Percentiles rank a stretch among this genome's conserved stretches.
These are phyloP conservation scores for Melastoma candidum DNA, from an alignment of 441 rosid species.

Conservation along the genomic window DNA sequence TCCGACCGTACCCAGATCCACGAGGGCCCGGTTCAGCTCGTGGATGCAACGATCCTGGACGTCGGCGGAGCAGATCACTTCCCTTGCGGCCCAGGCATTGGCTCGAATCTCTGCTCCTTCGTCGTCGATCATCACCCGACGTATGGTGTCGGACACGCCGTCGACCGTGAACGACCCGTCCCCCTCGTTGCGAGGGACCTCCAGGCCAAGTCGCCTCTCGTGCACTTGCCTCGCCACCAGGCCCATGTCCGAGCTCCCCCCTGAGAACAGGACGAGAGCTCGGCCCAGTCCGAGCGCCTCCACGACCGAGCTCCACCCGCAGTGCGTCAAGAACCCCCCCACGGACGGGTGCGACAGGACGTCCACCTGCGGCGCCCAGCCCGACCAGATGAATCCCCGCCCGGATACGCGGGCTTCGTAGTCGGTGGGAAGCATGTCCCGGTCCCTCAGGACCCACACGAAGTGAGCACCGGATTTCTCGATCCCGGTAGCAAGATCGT, in stretches of 20 bases:
- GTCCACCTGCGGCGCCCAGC: constrained; percentile 11
- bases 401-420: too few species aligned
- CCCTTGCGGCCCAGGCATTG: constrained; percentile 19
- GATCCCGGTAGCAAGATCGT: not conserved
- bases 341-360: constrained; percentile 8
- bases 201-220: constrained; percentile 15
- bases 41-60: constrained; percentile 6
- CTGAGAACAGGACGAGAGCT: constrained; percentile 5
- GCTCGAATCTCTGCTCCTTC: constrained; percentile 16
- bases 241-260: constrained; percentile 5
- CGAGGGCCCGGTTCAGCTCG: constrained; percentile 10
- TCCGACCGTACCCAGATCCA: too few species aligned
- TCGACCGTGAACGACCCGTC: constrained; percentile 23
- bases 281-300: constrained; percentile 8
- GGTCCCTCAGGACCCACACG: not conserved
- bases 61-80: constrained; percentile 10
- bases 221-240: constrained; percentile 23
- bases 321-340: constrained; percentile 9
- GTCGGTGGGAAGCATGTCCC: too few species aligned
- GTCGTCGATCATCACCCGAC: constrained; percentile 18
- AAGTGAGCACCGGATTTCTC: not conserved
- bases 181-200: constrained; percentile 18
- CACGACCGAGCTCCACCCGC: constrained; percentile 10
- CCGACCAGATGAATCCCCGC: not conserved
- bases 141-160: constrained; percentile 17